Conservation (phyloP, 345 rosid species). For the Arabidopsis thaliana region DNA sequence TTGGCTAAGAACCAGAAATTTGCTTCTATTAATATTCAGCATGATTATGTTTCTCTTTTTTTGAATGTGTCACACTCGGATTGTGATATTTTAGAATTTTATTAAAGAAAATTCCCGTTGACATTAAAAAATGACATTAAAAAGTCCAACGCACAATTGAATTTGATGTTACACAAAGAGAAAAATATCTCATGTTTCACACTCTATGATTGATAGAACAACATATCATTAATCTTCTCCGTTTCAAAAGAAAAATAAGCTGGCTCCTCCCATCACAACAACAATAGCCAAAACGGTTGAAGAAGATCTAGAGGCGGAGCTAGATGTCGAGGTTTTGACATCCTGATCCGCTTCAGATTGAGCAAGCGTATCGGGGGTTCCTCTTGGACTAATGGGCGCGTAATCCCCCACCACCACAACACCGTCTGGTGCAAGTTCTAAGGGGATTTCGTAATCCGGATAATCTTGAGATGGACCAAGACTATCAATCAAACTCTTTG, state of each 20-base stretch:
- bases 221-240: background rate
- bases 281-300: slow-evolving; percentile 9
- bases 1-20: background rate
- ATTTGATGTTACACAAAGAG: slow-evolving; percentile 14
- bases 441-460: slow-evolving; percentile 43
- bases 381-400: slow-evolving; percentile 30
- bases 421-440: slow-evolving; percentile 46
- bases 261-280: slow-evolving; percentile 25
- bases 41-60: background rate
- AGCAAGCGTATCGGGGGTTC: slow-evolving; percentile 8
- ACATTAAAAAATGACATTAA: background rate
- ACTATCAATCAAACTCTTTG: slow-evolving; percentile 37
- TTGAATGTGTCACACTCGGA: background rate
- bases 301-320: slow-evolving; percentile 23
- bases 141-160: background rate
- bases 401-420: slow-evolving; percentile 36
- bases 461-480: slow-evolving; percentile 49
- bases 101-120: background rate
- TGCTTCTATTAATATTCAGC: background rate
- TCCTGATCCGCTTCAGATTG: slow-evolving; percentile 26
- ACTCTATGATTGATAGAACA: slow-evolving; percentile 13
- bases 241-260: slow-evolving; percentile 36
- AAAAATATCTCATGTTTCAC: slow-evolving; percentile 15
- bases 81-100: background rate
- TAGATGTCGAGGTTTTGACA: background rate